A percentile compares a stretch with the other conserved stretches of the same genome.
These are phyloP conservation scores for Cynara cardunculus DNA, from an alignment of 129 eudicot species.

Conservation along the genomic window DNA sequence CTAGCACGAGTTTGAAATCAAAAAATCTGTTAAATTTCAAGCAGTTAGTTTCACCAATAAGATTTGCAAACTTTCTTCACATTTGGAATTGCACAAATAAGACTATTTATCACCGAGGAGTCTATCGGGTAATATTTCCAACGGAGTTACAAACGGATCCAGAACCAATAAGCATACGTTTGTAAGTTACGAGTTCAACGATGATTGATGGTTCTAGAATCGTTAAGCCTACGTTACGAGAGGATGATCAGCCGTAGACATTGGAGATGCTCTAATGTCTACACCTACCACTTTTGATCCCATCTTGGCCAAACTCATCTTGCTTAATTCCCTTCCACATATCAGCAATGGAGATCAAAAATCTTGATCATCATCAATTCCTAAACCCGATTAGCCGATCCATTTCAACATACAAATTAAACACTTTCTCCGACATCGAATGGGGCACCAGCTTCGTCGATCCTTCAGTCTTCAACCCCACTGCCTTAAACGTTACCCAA, in stretches of 20 bases:
- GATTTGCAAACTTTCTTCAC: neutral
- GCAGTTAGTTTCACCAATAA: slow-evolving; percentile 1
- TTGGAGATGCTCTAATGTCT: too few relatives aligned
- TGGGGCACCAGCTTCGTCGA: slow-evolving; percentile 80
- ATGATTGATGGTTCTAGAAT: too few relatives aligned
- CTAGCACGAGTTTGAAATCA: too few relatives aligned
- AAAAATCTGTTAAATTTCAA: too few relatives aligned
- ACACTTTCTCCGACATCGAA: slow-evolving; percentile 82
- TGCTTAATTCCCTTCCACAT: neutral
- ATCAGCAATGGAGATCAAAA: neutral
- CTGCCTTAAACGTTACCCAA: slow-evolving; percentile 50
- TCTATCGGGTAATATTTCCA: neutral
- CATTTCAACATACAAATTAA: slow-evolving; percentile 34
- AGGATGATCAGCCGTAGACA: too few relatives aligned
- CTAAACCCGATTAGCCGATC: slow-evolving; percentile 27
- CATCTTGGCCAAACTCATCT: neutral
- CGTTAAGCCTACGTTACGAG: too few relatives aligned
- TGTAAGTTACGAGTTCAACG: too few relatives aligned
- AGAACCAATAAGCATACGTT: too few relatives aligned
- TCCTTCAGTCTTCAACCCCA: slow-evolving; percentile 70
- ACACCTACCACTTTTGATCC: neutral
- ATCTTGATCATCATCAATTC: slow-evolving; percentile 6
- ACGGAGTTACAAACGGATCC: too few relatives aligned
- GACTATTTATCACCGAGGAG: neutral
- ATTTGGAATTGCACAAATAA: slow-evolving; percentile 6